Base-by-base conservation (phyloP, 2,329 filamentous ascomycete species). In the Colletotrichum trifolii region DNA sequence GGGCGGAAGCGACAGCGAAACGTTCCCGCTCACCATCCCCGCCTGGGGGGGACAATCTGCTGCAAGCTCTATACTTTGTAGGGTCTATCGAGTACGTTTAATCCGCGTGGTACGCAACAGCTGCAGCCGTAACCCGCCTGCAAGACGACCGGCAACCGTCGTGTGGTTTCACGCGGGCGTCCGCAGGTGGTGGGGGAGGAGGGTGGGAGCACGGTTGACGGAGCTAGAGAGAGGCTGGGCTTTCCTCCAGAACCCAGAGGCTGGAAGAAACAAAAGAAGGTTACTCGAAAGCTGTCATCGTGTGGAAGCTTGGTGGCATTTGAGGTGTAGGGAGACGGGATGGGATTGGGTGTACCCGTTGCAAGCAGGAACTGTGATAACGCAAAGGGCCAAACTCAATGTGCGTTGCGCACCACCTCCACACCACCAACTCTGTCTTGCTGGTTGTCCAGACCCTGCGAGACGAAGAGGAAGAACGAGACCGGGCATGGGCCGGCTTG, bases 241-340 rank as follows among this genome's bases (percentile, higher is more conserved):
- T 40, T 48, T 9, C 42, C 15, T 12, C 36, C 8, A 36, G 43
- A 10, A 6, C 43, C 34, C 35, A 52, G 46, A 60, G 62, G 57
- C 46, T 53, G 62, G 42, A 15, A 17, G 57, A 53, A 65, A 56
- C 62, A 48, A 56, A 65, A 62, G 57, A 62, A 62, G 57, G 57
- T 65, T 65, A 54, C 35, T 33, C 52, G 60, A 62, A 50, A 4
- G 35, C 38, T 25, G 49, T 45, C 57, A 52, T 61, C 50, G 50
- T 61, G 42, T 50, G 57, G 49, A 57, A 61, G 57, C 62, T 65
- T 54, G 46, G 25, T 25, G 9, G 35, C 50, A 4, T 40, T 50
- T 33, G 25, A 35, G 62, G 62, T 62, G 62, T 65, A 65, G 62
- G 58, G 62, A 57, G 13, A 33, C 25, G 57, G 35, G 39, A 61